Percentiles rank a stretch among this genome's conserved stretches.
Conservation (phyloP, 2,329 filamentous ascomycete species). For the Clathrospora elynae region DNA sequence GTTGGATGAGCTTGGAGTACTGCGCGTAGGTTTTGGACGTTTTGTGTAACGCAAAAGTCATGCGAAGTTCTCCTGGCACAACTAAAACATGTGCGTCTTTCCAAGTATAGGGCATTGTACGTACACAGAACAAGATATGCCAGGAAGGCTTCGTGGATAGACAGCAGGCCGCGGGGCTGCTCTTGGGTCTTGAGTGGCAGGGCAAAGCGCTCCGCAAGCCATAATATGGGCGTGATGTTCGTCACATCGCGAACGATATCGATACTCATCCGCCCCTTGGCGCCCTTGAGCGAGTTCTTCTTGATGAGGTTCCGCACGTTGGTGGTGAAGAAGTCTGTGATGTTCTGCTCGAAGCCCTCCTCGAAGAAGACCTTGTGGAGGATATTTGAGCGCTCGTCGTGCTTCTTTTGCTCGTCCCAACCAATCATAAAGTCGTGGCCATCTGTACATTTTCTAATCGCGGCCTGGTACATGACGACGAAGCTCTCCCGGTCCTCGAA, state of each 20-base stretch:
- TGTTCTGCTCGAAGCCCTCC: constrained; percentile 64
- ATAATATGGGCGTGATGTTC: constrained; percentile 69
- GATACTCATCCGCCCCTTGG: constrained; percentile 53
- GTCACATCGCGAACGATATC: constrained; percentile 68
- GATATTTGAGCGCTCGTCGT: constrained; percentile 45
- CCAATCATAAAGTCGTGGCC: constrained; percentile 62
- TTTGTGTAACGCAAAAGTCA: too few relatives aligned
- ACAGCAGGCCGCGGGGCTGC: constrained; percentile 62
- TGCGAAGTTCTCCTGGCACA: too few relatives aligned
- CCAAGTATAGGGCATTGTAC: too few relatives aligned
- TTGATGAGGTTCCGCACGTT: constrained; percentile 54
- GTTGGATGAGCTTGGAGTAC: too few relatives aligned
- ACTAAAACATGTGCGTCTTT: too few relatives aligned
- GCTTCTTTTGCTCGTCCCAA: constrained; percentile 44
- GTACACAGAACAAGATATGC: constrained; percentile 65
- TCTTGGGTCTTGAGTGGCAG: constrained; percentile 68
- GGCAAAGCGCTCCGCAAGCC: constrained; percentile 66
- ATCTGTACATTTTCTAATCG: constrained; percentile 68
- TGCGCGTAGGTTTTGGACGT: too few relatives aligned
- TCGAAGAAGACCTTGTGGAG: constrained; percentile 64
- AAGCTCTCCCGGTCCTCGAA: constrained; percentile 58
- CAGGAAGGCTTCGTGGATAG: constrained; percentile 55
- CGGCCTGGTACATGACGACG: constrained; percentile 54
- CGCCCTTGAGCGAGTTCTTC: constrained; percentile 53
- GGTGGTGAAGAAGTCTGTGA: constrained; percentile 66